Conservation (phyloP, 352 stramenopile genomes). For the Globisporangium nagaii region DNA sequence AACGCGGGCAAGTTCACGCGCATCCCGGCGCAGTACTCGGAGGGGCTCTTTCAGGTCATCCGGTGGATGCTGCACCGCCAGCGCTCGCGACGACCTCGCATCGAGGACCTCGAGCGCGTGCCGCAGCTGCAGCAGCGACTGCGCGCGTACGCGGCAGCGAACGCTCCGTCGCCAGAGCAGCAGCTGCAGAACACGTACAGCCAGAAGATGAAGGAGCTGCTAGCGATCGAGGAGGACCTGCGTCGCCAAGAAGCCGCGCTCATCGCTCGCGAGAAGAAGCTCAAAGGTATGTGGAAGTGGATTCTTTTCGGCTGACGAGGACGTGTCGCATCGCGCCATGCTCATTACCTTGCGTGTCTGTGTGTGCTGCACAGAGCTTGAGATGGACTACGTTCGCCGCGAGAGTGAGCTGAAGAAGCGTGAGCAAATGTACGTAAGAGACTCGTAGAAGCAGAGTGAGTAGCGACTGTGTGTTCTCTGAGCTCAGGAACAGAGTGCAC, state of each 20-base stretch:
- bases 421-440: slow-evolving; percentile 64
- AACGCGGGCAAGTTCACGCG: slow-evolving; percentile 89
- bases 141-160: slow-evolving; percentile 67
- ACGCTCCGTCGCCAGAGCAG: slow-evolving; percentile 43
- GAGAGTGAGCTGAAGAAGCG: slow-evolving; percentile 81
- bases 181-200: slow-evolving; percentile 80
- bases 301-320: background rate
- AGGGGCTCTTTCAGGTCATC: slow-evolving; percentile 88
- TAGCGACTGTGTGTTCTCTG: too few relatives aligned
- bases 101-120: slow-evolving; percentile 82
- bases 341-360: background rate
- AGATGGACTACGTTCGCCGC: slow-evolving; percentile 73
- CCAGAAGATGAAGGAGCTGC: slow-evolving; percentile 85
- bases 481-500: background rate
- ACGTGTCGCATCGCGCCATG: too few relatives aligned
- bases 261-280: slow-evolving; percentile 80
- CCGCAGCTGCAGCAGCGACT: slow-evolving; percentile 78
- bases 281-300: slow-evolving; percentile 48
- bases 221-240: slow-evolving; percentile 81
- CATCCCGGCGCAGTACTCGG: slow-evolving; percentile 89
- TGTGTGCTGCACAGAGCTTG: slow-evolving; percentile 38
- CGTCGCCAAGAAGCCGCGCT: slow-evolving; percentile 79
- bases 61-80: slow-evolving; percentile 88
- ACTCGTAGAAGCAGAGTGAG: background rate
- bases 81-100: slow-evolving; percentile 72